Conservation (phyloP, 345 rosid genomes). For the Eucalyptus sp. region DNA sequence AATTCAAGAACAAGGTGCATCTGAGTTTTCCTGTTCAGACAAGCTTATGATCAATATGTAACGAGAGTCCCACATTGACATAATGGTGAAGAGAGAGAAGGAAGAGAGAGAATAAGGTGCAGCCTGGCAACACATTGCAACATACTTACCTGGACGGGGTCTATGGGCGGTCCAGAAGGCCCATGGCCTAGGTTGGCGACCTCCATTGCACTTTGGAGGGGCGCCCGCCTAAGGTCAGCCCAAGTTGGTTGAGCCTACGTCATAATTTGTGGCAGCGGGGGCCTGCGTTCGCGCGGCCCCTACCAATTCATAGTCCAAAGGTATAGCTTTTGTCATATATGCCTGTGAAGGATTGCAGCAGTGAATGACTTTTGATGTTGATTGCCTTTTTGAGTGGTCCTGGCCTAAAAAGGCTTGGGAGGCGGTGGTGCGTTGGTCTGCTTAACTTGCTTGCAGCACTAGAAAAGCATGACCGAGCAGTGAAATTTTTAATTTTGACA, state of each 20-base stretch:
- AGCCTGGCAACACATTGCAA: not conserved
- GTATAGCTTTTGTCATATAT: rapidly evolving
- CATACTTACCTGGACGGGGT: not conserved
- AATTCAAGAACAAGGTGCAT: not conserved
- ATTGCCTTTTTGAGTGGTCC: not conserved
- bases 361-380: not conserved
- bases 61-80: not conserved
- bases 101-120: not conserved
- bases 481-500: no score
- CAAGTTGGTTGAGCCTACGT: not conserved
- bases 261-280: not conserved
- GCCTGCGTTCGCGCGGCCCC: not conserved
- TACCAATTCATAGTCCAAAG: rapidly evolving
- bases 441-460: no score
- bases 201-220: not conserved
- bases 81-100: not conserved
- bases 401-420: not conserved
- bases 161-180: not conserved
- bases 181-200: not conserved
- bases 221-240: not conserved
- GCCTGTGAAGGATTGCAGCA: not conserved
- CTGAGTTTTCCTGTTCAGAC: not conserved
- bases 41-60: not conserved
- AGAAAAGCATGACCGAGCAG: no score
- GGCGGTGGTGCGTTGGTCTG: rapidly evolving